Conservation (phyloP, 805 yeast species). For the Schizosaccharomyces osmophilus region DNA sequence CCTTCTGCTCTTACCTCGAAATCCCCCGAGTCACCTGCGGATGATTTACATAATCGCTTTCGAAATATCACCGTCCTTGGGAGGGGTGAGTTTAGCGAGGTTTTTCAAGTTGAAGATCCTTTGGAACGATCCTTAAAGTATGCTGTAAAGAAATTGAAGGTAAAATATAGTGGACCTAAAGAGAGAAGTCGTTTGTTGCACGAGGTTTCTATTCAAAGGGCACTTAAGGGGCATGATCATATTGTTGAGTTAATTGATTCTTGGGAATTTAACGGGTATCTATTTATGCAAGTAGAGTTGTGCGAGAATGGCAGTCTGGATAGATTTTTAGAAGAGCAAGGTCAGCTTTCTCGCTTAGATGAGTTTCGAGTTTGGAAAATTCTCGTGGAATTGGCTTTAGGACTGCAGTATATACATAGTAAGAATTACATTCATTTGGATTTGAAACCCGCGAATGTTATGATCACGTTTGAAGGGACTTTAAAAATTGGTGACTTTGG, state of each 20-base stretch:
- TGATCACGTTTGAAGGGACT: slow-evolving; percentile 82
- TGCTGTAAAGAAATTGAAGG: slow-evolving; percentile 73
- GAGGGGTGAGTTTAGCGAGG: slow-evolving; percentile 72
- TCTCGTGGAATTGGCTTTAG: slow-evolving; percentile 14
- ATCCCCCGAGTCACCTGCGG: neutral
- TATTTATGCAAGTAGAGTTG: slow-evolving; percentile 80
- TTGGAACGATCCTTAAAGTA: slow-evolving; percentile 21
- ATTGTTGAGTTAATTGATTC: slow-evolving; percentile 57
- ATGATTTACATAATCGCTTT: slow-evolving; percentile 16
- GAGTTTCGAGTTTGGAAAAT: slow-evolving; percentile 98
- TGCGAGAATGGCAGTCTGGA: slow-evolving; percentile 87
- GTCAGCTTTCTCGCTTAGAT: slow-evolving; percentile 53
- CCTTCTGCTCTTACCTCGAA: neutral
- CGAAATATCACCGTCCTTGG: slow-evolving; percentile 54
- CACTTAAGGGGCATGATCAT: slow-evolving; percentile 25
- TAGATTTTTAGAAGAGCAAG: slow-evolving; percentile 53
- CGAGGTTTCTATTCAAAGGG: slow-evolving; percentile 42
- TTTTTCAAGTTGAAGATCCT: slow-evolving; percentile 54
- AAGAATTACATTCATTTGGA: slow-evolving; percentile 65
- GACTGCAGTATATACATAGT: slow-evolving; percentile 57
- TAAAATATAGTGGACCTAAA: slow-evolving; percentile 32
- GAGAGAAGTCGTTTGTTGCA: slow-evolving; percentile 40
- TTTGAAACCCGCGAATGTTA: slow-evolving; percentile 82
- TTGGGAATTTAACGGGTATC: slow-evolving; percentile 51
- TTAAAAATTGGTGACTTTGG: slow-evolving; percentile 94